Evolutionary conservation across 306 rosid species (phyloP).

Genomic region (Inga laurina): DNA sequence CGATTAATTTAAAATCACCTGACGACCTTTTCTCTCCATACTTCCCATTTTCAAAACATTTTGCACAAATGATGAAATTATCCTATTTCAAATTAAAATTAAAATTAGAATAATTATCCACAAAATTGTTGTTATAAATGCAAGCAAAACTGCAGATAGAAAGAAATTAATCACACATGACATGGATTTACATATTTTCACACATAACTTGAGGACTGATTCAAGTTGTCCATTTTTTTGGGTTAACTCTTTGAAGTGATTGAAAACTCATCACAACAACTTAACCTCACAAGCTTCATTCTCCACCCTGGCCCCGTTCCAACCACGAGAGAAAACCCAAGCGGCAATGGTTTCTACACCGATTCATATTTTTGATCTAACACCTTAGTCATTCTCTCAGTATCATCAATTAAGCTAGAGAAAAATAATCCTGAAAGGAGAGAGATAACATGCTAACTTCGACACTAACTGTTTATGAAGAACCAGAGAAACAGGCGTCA

Average conservation of each 20-base stretch:
- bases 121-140: neutral
- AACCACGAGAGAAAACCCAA: neutral
- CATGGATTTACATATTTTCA: neutral
- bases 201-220: neutral
- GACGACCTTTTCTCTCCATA: slow-evolving; percentile 70
- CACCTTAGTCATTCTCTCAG: neutral
- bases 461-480: neutral
- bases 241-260: neutral
- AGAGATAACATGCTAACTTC: neutral
- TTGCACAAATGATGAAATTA: slow-evolving; percentile 52
- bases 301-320: neutral
- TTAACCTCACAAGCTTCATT: neutral
- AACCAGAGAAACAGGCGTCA: neutral
- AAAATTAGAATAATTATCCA: slow-evolving; percentile 25
- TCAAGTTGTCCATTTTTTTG: neutral
- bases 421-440: neutral
- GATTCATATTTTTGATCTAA: neutral
- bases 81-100: slow-evolving; percentile 54
- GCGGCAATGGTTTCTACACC: neutral
- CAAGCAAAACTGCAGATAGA: slow-evolving; percentile 4
- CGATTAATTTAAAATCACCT: slow-evolving; percentile 57
- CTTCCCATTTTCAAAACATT: slow-evolving; percentile 69
- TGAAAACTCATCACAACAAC: neutral
- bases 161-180: neutral
- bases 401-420: neutral